Conservation (phyloP, 1,139 yeast species). For the Geotrichum restrictum region DNA sequence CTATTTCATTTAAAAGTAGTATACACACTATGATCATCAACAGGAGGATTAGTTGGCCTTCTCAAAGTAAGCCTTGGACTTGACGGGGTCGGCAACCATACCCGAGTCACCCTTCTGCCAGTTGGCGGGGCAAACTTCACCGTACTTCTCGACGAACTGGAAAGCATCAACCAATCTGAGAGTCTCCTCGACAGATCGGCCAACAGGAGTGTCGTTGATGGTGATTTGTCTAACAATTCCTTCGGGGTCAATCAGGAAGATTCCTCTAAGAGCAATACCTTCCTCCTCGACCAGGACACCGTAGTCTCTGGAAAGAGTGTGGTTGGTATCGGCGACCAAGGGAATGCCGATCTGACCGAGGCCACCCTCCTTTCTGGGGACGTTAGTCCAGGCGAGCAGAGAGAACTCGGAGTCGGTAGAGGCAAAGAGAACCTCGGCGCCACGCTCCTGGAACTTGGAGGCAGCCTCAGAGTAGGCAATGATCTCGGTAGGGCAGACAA, state of each 20-base stretch:
- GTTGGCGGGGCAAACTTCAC: conserved; percentile 99
- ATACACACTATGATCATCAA: too few species aligned
- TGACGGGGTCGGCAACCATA: conserved; percentile 80
- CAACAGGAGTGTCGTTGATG: conserved; percentile 97
- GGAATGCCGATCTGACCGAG: conserved; percentile 93
- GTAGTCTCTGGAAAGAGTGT: conserved; percentile 87
- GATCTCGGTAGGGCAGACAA: conserved; percentile 98
- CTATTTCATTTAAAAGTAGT: too few species aligned
- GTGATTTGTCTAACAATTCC: conserved; percentile 93
- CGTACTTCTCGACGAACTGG: conserved; percentile 97
- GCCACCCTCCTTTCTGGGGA: conserved; percentile 96
- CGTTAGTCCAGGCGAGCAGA: conserved; percentile 95
- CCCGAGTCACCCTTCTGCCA: conserved; percentile 97
- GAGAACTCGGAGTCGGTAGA: conserved; percentile 98
- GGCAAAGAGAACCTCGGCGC: conserved; percentile 86
- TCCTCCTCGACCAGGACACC: conserved; percentile 95
- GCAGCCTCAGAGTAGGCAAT: conserved; percentile 96
- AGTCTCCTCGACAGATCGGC: conserved; percentile 97
- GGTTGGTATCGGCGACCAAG: conserved; percentile 94
- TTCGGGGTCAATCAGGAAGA: conserved; percentile 94
- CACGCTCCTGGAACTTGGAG: conserved; percentile 81
- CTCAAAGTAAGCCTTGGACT: conserved; percentile 77
- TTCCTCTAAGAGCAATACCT: conserved; percentile 96
- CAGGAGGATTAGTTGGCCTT: conserved; percentile 44
- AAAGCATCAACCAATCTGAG: conserved; percentile 96